Evolutionary conservation across 805 yeast genomes (phyloP), one percentile per base, ranked within the genome.

Genomic region (Zygosaccharomyces kombuchaensis): DNA sequence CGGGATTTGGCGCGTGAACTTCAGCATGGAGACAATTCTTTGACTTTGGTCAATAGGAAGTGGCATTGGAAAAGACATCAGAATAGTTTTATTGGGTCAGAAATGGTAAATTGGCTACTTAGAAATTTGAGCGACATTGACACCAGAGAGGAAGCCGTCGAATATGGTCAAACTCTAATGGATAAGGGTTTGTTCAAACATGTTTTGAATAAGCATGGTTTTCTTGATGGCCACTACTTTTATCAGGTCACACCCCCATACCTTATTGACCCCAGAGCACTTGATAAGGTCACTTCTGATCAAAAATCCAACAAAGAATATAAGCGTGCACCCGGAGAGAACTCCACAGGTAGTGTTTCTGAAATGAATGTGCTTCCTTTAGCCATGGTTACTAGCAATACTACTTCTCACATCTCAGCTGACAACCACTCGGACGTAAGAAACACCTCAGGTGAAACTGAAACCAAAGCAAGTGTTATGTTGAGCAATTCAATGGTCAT

Each of bases 181-280:
- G 75, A 78, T 7, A 71, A 71, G 40, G 85, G 85, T 0, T 57
- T 91, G 12, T 80, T 91, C 60, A 71, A 65, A n/a, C 98, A 91
- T 58, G 96, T 88, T 16, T 87, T 85, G 49, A 72, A 78, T 36
- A 75, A 91, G 27, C 97, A 91, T 60, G 80, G 84, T 2, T 87
- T 93, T 55, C 66, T 89, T 43, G 96, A 91, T 67, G 99, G 99
- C 0, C 90, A 93, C 58, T 91, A 89, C 61, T 91, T 91, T 64
- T 91, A 91, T 59, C 82, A 79, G 55, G 63, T 90, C 42, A 74
- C 73, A 16, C 76, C 77, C 0, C 84, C 82, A 25, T 84, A 73
- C 51, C 64, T 70, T 9, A 68, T 46, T 54, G 54, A 45, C 34
- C 37, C 42, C n/a, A 41, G 46, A 32, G 25, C 35, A 7, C 35